Conservation (phyloP, 2,329 filamentous ascomycete genomes). For the Orbilia javanica region DNA sequence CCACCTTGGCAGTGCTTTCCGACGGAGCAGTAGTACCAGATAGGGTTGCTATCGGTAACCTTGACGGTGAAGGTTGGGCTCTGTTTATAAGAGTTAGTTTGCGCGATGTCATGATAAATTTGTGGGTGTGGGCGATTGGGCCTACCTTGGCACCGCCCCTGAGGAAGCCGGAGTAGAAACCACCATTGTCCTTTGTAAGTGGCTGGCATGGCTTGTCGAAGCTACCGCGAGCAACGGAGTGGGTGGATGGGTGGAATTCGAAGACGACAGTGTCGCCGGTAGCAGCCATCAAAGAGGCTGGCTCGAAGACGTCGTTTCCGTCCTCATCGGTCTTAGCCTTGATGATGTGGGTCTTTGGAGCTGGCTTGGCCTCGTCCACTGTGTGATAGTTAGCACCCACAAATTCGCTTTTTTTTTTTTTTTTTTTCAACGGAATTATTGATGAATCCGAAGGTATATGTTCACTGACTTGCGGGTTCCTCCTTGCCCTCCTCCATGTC, state of each 20-base stretch:
- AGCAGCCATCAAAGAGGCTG: neutral
- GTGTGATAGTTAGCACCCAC: neutral
- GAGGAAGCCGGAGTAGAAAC: constrained; percentile 77
- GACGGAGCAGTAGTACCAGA: constrained; percentile 85
- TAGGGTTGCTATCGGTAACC: constrained; percentile 76
- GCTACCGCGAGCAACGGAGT: constrained; percentile 82
- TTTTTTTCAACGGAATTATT: too few relatives aligned
- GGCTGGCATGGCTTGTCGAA: constrained; percentile 79
- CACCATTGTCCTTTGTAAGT: constrained; percentile 64
- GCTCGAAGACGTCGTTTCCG: constrained; percentile 25
- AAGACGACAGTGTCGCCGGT: constrained; percentile 24
- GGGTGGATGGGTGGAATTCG: constrained; percentile 69
- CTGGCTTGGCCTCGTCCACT: constrained; percentile 7
- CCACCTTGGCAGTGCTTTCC: constrained; percentile 79
- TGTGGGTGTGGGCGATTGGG: neutral
- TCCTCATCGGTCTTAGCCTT: constrained; percentile 10
- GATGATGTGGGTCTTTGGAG: constrained; percentile 7
- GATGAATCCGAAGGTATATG: too few relatives aligned
- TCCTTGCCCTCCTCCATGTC: neutral
- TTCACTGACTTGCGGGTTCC: too few relatives aligned
- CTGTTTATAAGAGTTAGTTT: constrained; percentile 46
- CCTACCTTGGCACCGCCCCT: constrained; percentile 63
- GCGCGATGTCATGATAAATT: neutral
- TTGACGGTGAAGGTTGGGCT: constrained; percentile 75
- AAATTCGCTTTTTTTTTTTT: too few relatives aligned